Evolutionary conservation across 495 filamentous ascomycete species (phyloP).

Genomic region (Podospora didyma): DNA sequence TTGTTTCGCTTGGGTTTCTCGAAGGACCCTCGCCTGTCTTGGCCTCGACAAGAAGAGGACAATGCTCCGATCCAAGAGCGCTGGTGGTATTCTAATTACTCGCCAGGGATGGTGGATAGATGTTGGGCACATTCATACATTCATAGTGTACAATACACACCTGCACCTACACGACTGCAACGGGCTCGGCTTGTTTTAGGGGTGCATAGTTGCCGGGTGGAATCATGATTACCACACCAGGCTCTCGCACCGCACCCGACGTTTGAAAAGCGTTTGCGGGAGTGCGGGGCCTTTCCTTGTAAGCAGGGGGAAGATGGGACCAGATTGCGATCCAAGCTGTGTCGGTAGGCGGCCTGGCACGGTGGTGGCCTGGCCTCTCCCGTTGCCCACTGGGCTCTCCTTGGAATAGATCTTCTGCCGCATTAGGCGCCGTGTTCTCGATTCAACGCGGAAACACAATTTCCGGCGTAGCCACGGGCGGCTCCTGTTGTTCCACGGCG

Average conservation of each 20-base stretch:
- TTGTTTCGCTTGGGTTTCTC: slow-evolving; percentile 8
- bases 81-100: no score
- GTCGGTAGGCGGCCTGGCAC: neutral
- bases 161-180: no score
- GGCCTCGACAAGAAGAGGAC: no score
- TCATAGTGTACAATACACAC: no score
- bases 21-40: slow-evolving; percentile 2
- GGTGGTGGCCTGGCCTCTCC: neutral
- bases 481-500: neutral
- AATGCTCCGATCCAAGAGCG: no score
- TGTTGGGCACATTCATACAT: no score
- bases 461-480: neutral
- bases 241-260: neutral
- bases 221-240: no score
- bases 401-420: neutral
- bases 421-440: neutral
- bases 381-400: no score
- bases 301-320: slow-evolving; percentile 3
- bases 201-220: neutral
- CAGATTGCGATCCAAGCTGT: slow-evolving; percentile 5
- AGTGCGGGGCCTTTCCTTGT: slow-evolving; percentile 2
- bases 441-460: neutral
- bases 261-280: slow-evolving; percentile 20
- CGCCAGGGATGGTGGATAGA: no score
- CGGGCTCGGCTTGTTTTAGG: slow-evolving; percentile 2